A percentile compares a stretch with the other conserved stretches of the same genome.
Conservation (phyloP, 2,329 filamentous ascomycete genomes). For the Erysiphe neolycopersici region DNA sequence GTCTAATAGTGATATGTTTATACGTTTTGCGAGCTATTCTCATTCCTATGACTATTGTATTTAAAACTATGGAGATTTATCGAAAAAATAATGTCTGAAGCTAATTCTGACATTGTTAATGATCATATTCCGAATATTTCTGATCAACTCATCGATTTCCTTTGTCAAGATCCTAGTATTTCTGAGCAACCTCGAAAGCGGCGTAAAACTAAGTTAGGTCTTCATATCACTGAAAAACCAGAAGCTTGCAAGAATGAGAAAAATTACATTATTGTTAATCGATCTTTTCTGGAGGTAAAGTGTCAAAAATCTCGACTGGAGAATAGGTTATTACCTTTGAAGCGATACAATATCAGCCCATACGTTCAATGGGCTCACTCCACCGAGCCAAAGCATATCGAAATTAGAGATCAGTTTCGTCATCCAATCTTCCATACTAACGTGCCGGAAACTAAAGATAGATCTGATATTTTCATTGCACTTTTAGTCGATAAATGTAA, state of each 20-base stretch:
- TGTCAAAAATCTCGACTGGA: slow-evolving; percentile 5
- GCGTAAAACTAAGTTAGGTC: neutral
- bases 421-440: slow-evolving; percentile 4
- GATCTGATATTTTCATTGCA: slow-evolving; percentile 8
- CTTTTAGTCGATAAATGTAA: slow-evolving; percentile 6
- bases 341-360: slow-evolving; percentile 4
- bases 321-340: slow-evolving; percentile 3
- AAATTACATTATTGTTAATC: slow-evolving; percentile 9
- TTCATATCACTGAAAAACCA: neutral
- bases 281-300: slow-evolving; percentile 6
- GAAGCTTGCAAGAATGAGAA: slow-evolving; percentile 1
- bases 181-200: neutral
- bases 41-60: too few species aligned
- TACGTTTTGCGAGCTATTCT: too few species aligned
- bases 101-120: neutral
- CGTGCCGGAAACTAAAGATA: slow-evolving; percentile 2
- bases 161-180: neutral
- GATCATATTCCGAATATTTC: neutral
- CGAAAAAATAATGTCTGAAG: neutral
- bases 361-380: slow-evolving; percentile 4
- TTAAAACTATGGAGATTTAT: neutral
- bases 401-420: slow-evolving; percentile 5
- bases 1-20: too few species aligned
- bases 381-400: slow-evolving; percentile 5
- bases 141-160: neutral